These are phyloP conservation scores for Microbotryum silenes-acaulis DNA, from an alignment of 1,284 basidiomycete genomes.

Conservation along the genomic window DNA sequence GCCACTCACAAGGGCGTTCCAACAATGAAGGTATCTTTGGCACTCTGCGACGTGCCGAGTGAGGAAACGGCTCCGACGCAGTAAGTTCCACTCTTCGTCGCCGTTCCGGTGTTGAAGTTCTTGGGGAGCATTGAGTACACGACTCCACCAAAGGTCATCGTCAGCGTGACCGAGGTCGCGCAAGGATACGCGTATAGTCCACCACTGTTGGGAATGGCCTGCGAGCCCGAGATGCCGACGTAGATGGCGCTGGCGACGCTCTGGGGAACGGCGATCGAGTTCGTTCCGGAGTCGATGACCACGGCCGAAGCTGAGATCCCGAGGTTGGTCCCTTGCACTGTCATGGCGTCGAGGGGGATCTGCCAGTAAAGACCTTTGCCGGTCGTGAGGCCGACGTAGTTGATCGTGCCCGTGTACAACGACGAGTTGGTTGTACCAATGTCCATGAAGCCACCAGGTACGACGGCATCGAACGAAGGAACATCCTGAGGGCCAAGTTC, in stretches of 20 bases:
- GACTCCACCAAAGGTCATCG: slow-evolving; percentile 1
- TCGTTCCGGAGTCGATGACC: slow-evolving; percentile 54
- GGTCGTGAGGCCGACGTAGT: slow-evolving; percentile 45
- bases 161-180: background rate
- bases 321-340: slow-evolving; percentile 42
- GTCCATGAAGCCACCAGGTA: slow-evolving; percentile 56
- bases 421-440: slow-evolving; percentile 63
- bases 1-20: too few relatives aligned
- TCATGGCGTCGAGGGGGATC: slow-evolving; percentile 48
- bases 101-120: too few relatives aligned
- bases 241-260: slow-evolving; percentile 67
- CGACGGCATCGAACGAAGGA: background rate
- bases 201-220: background rate
- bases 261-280: slow-evolving; percentile 73
- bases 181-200: slow-evolving; percentile 1
- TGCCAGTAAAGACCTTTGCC: slow-evolving; percentile 54
- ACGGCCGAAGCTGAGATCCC: slow-evolving; percentile 37
- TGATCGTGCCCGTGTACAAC: slow-evolving; percentile 65
- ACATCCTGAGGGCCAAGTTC: background rate
- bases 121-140: background rate
- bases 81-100: too few relatives aligned
- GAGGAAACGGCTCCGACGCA: too few relatives aligned
- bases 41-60: too few relatives aligned
- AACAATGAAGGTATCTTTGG: too few relatives aligned
- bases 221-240: slow-evolving; percentile 48